Conservation (phyloP, 2,329 filamentous ascomycete species). For the Fusarium nelsonii region DNA sequence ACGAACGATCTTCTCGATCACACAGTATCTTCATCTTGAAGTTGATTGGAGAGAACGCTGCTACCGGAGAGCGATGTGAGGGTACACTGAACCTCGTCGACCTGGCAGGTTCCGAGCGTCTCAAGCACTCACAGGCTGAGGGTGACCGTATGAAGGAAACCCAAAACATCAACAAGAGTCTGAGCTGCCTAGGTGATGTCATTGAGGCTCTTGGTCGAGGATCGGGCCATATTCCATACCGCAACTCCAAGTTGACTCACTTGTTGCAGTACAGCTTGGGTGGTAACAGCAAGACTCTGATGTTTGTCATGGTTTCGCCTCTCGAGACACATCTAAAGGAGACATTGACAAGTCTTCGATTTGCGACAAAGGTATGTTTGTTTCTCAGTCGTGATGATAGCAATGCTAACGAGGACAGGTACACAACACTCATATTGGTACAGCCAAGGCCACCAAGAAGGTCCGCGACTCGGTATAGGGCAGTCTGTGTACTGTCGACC, state of each 20-base stretch:
- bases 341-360: constrained; percentile 93
- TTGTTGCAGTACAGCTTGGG: constrained; percentile 94
- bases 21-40: constrained; percentile 98
- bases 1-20: constrained; percentile 92
- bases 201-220: constrained; percentile 92
- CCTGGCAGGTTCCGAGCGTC: constrained; percentile 89
- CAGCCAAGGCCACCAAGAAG: constrained; percentile 81
- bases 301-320: constrained; percentile 99
- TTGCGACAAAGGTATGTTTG: constrained; percentile 85
- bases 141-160: constrained; percentile 93
- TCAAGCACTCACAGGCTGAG: constrained; percentile 87
- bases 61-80: constrained; percentile 86
- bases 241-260: constrained; percentile 97
- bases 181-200: constrained; percentile 93
- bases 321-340: constrained; percentile 91
- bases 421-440: constrained; percentile 92
- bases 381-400: neutral
- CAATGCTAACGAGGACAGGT: constrained; percentile 61
- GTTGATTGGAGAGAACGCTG: constrained; percentile 74
- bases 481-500: constrained; percentile 8
- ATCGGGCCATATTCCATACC: constrained; percentile 88
- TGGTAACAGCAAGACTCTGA: constrained; percentile 96
- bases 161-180: constrained; percentile 95
- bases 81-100: constrained; percentile 97
- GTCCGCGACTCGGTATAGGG: constrained; percentile 56